Conservation (phyloP, 75 land plant species). For the Cupressus sempervirens region DNA sequence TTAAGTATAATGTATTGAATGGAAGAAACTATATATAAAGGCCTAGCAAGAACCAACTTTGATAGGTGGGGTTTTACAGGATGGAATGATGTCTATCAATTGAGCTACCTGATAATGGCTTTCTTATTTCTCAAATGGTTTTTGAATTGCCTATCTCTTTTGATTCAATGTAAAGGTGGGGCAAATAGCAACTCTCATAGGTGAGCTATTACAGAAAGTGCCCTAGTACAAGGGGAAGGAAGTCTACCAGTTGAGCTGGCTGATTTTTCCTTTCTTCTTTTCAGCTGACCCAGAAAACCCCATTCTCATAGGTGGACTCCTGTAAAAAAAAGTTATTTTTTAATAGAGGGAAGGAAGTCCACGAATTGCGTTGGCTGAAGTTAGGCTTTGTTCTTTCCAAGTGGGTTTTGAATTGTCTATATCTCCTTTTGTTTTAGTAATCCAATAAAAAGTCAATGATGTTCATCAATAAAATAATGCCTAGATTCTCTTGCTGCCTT, state of each 20-base stretch:
- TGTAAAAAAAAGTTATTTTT: background rate
- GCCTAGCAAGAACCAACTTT: background rate
- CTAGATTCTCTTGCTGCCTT: background rate
- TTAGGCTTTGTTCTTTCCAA: background rate
- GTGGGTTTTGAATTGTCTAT: background rate
- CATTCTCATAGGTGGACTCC: background rate
- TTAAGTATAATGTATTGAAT: background rate
- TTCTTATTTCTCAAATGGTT: background rate
- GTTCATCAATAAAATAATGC: background rate
- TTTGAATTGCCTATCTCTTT: background rate
- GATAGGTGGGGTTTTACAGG: background rate
- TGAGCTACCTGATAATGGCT: background rate
- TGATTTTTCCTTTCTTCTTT: no score
- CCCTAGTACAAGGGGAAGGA: no score
- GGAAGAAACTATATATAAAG: background rate
- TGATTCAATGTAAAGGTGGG: no score
- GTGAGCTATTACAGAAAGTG: no score
- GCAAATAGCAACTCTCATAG: no score
- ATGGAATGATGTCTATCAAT: background rate
- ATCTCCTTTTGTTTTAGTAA: background rate
- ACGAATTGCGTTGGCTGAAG: no score
- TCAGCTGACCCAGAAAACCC: no score
- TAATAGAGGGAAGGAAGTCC: background rate
- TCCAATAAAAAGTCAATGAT: background rate
- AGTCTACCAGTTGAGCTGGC: no score